Evolutionary conservation across 108 stramenopile species (phyloP), one percentile per base, ranked within the genome.

Genomic region (Discostella stelligeroides): DNA sequence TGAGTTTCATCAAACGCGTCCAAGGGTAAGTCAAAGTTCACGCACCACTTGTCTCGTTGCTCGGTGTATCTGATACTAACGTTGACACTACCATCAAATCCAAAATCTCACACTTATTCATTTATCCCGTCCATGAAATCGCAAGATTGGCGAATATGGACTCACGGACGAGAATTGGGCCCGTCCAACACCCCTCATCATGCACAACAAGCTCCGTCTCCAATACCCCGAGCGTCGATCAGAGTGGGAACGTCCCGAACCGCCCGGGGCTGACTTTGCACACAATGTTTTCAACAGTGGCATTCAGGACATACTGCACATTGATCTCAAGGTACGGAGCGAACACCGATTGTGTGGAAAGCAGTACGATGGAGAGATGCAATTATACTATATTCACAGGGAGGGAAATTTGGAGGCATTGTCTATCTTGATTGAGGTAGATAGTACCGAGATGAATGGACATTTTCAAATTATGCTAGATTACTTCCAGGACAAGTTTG

Each of bases 311-410:
- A n/a, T 79, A 12, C 23, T 68, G 12, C 29, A 82, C 56, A 85
- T 86, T 10, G 85, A 88, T 45, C 63, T 90, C 51, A 84, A 85
- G 50, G 82, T 85, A 27, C 77, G 79, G 8, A 82, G 81, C 68
- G 89, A 90, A 47, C 87, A 88, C 42, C 50, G 60, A 1, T 73
- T 88, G n/a, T 75, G 86, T 42, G 85, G 86, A 4, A 85, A 81
- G 20, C 81, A 77, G 54, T 90, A 90, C 66, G 86, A 80, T n/a
- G 89, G 74, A 24, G 87, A 90, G 59, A 72, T 90, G 57, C 82
- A 80, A 29, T 46, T 82, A 14, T 67, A 27, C 21, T 66, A 72
- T 55, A 13, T 72, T 6, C 78, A 79, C 49, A 8, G 20, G n/a
- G 43, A 72, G 37, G 51, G 66, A 2, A 79, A 67, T 34, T 24